A percentile compares a stretch with the other conserved stretches of the same genome.
phyloP scores from a whole-genome alignment of 1,284 basidiomycete species.

The Melampsora americana region DNA sequence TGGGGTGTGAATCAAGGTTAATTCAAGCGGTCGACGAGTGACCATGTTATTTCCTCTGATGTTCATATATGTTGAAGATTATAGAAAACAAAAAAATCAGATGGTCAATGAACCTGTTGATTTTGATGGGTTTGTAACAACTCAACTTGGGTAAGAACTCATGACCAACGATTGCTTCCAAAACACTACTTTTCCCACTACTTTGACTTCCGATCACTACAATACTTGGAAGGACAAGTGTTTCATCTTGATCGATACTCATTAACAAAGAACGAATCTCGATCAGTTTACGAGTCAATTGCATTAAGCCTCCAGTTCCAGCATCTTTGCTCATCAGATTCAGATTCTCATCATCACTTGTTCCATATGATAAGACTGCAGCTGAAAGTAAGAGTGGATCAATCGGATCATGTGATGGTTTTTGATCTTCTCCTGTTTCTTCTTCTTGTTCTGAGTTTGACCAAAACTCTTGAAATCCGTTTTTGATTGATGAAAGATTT shows the following conservation, averaged over 20 bases:
- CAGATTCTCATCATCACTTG: not conserved
- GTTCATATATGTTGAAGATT: not conserved
- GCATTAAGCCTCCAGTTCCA: conserved; percentile 63
- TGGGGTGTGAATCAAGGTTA: conserved; percentile 91
- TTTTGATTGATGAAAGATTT: conserved; percentile 1
- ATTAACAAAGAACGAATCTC: conserved; percentile 91
- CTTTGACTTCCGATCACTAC: conserved; percentile 98
- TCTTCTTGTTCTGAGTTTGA: conserved; percentile 9
- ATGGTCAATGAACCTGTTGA: conserved; percentile 10
- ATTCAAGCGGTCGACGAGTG: conserved; percentile 92
- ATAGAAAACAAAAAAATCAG: not conserved
- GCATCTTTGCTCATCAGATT: conserved; percentile 5
- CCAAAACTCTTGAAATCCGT: conserved; percentile 9
- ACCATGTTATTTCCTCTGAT: conserved; percentile 97
- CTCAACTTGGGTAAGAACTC: conserved; percentile 94
- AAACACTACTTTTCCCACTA: conserved; percentile 92
- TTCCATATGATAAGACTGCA: conserved; percentile 9
- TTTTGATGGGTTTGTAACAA: conserved; percentile 22
- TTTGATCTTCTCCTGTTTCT: conserved; percentile 7
- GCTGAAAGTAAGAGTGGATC: conserved; percentile 10
- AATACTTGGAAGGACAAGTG: conserved; percentile 89
- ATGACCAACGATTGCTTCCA: conserved; percentile 96
- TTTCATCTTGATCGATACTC: conserved; percentile 90
- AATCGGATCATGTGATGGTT: not conserved
- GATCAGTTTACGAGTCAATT: conserved; percentile 90